Conservation (phyloP, 345 rosid species). For the Draba incana region DNA sequence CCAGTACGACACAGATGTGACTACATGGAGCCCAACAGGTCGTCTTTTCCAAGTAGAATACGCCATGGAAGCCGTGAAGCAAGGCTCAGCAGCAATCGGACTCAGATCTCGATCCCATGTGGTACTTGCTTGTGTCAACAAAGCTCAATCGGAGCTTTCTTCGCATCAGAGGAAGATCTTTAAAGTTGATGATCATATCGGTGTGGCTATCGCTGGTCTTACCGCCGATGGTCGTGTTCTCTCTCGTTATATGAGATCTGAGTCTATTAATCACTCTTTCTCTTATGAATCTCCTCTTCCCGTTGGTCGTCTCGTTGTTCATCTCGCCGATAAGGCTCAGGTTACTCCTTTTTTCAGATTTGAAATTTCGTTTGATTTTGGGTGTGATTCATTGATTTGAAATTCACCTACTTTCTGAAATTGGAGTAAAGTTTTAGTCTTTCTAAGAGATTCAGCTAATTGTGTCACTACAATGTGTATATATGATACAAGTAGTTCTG, state of each 20-base stretch:
- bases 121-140: conserved; percentile 89
- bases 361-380: conserved; percentile 12
- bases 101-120: conserved; percentile 98
- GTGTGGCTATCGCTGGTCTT: conserved; percentile 65
- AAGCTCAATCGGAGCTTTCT: conserved; percentile 90
- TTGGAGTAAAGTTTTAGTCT: neutral
- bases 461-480: neutral
- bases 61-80: conserved; percentile 99
- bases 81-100: conserved; percentile 98
- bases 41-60: conserved; percentile 96
- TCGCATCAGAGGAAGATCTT: conserved; percentile 99
- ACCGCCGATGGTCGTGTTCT: conserved; percentile 98
- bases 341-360: conserved; percentile 38
- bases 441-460: neutral
- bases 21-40: conserved; percentile 99
- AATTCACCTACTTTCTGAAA: neutral
- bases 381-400: neutral
- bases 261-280: conserved; percentile 81
- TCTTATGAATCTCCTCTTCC: conserved; percentile 97
- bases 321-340: conserved; percentile 98
- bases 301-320: conserved; percentile 94
- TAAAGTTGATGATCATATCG: conserved; percentile 97
- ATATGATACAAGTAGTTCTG: neutral
- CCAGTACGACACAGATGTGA: conserved; percentile 98
- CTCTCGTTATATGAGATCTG: conserved; percentile 94